Evolutionary conservation across 2,329 filamentous ascomycete species (phyloP), one percentile per base, ranked within the genome.

Genomic region (Macrophomina tecta): DNA sequence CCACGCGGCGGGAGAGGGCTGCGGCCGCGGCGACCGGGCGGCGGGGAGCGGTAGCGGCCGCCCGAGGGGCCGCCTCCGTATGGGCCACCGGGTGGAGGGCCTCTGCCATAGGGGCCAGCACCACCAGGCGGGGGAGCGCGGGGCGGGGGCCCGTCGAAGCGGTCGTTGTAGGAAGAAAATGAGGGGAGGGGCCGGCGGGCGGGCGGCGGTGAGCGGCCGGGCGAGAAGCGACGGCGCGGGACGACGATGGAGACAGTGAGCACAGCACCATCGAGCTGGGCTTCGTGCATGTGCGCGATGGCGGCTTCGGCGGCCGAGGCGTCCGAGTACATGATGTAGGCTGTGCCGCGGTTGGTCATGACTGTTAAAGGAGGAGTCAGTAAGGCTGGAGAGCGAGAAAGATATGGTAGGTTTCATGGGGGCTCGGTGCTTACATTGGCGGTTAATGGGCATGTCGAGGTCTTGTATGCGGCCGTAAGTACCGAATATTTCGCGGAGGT

Each of bases 281-380:
- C 93, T 81, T 99, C 95, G 79, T 99, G 95, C 95, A 99, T 98
- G 77, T 97, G 92, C 18, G 94, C 89, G 72, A 97, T 96, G 34
- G 95, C 95, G 14, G 89, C 85, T 79, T 97, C 93, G 30, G 95
- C 94, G 70, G 94, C 91, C 60, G 87, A 84, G 70, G 93, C 87
- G 70, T 90, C 85, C 64, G 88, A 83, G 79, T 91, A 99, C 49
- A 97, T 85, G 69, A 98, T 93, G 78, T 97, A 98, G 38, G 94
- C 95, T 34, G 93, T 97, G 55, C 95, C 94, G 67, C 94, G 90
- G 75, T 98, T 98, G 64, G 89, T 93, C 77, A 91, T 90, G 83
- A 91, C 92, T 95, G 73, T 69, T 46, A 2, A 32, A 11, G 8
- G 6, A 8, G 16, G 42, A n/a, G 42, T 45, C 16, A 45, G 42